Base-by-base conservation (phyloP, 805 yeast genomes). In the Starmerella bombi region DNA sequence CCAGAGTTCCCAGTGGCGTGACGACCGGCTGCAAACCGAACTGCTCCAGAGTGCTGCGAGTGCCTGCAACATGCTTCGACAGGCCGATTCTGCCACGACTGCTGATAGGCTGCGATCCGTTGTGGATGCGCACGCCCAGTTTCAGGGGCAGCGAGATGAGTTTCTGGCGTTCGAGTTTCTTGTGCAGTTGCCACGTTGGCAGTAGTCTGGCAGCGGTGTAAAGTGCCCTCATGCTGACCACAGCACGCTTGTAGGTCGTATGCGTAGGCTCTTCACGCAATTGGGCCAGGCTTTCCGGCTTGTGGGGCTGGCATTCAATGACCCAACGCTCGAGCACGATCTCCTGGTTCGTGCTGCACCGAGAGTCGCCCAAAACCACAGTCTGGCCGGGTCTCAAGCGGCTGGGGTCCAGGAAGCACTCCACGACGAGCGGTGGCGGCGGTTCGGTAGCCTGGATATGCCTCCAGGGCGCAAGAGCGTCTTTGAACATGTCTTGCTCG, bases 251-350 rank as follows among this genome's bases (percentile, higher is more conserved):
- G 61, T 81, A 80, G 7, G 81, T 70, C 32, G 69, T 59, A 1
- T 85, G 80, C 14, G 80, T 65, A 39, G 81, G 91, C 18, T 53
- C 50, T 16, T 45, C 44, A 8, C 50, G 14, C 16, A 38, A 33
- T 12, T 19, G 20, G 18, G 15, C 32, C 15, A 3, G n/a, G 19
- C n/a, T n/a, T 5, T 20, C 17, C 8, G n/a, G 16, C 25, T 41
- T 29, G 23, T 37, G 37, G 15, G 71, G 60, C 52, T 80, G 86
- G 45, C 86, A 71, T 57, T 86, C 94, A 25, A 91, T 62, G 19
- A 84, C 66, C 98, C 98, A 91, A 44, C 98, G 69, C 55, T 91
- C 98, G 42, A 91, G 62, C 2, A 91, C 95, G n/a, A 91, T 72
- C 59, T 88, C 97, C 15, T 74, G 67, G 52, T 80, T 80, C 8